phyloP scores from a whole-genome alignment of 2,329 filamentous ascomycete species.

The Fusarium transvaalense region DNA sequence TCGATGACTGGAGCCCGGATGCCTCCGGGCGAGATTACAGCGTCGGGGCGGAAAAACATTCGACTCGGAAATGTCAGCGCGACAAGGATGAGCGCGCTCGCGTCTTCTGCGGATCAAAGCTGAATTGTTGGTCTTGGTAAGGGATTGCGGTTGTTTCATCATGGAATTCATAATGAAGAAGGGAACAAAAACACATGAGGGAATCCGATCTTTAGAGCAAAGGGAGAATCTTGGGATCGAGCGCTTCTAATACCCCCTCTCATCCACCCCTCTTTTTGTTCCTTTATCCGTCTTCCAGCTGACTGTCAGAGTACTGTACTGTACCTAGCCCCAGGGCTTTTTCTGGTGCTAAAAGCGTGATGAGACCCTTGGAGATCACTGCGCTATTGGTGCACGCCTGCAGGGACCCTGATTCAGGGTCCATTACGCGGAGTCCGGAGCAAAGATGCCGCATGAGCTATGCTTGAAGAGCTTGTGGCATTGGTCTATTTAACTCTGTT shows the following conservation, averaged over 20 bases:
- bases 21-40: constrained; percentile 3
- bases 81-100: constrained; percentile 6
- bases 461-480: background rate
- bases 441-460: background rate
- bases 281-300: background rate
- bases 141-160: constrained; percentile 16
- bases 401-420: constrained; percentile 31
- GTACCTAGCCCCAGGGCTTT: background rate
- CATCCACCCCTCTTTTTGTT: background rate
- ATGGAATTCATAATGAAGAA: background rate
- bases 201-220: background rate
- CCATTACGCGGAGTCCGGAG: constrained; percentile 28
- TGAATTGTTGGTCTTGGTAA: constrained; percentile 9
- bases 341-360: background rate
- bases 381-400: constrained; percentile 5
- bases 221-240: constrained; percentile 20
- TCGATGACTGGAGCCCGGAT: background rate
- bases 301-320: too few species aligned
- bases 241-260: constrained; percentile 24
- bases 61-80: background rate
- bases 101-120: constrained; percentile 12
- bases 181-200: background rate
- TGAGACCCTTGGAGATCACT: constrained; percentile 22
- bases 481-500: background rate
- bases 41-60: constrained; percentile 28